Evolutionary conservation across 305 asterid species (phyloP), one percentile per base, ranked within the genome.

Genomic region (Lippia alba): DNA sequence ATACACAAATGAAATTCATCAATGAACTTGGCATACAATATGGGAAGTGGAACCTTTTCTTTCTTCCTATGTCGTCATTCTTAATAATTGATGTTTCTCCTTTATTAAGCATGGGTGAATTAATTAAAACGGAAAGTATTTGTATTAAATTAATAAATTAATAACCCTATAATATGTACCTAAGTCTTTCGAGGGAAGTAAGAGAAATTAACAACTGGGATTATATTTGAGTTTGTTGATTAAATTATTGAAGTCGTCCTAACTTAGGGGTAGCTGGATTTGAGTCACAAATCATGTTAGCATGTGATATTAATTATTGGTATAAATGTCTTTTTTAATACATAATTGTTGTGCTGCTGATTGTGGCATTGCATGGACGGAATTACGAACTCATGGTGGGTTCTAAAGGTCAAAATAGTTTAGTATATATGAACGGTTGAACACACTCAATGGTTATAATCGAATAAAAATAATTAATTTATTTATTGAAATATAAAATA

Each of bases 211-310:
- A 46, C 11, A 46, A 10, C 5, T 10, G 53, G 55, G 19, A 49
- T 7, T n/a, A 24, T 24, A 24, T 24, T 24, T 3, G 30, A 24
- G 30, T 24, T 24, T n/a, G 12, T 54, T 48, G 19, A 64, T 24
- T 24, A 24, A 24, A 24, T 69, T 36, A n/a, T 39, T 24, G 30
- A 24, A 24, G 7, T 11, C 33, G 12, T 59, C 66, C 48, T 65
- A 46, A 48, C 17, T 62, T 63, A 20, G 36, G 7, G 51, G 73
- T 56, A 49, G 76, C 69, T 75, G 85, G 80, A 81, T 63, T 17
- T 67, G 85, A 72, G 73, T 81, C 81, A 78, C 55, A 8, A 39
- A 68, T 44, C 82, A 73, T 76, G 79, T 69, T 73, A 51, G 70
- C 76, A 74, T 77, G 74, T 67, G 78, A 20, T 68, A 36, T 36